phyloP scores from a whole-genome alignment of 805 yeast genomes.

The Lipomyces mesembrius region DNA sequence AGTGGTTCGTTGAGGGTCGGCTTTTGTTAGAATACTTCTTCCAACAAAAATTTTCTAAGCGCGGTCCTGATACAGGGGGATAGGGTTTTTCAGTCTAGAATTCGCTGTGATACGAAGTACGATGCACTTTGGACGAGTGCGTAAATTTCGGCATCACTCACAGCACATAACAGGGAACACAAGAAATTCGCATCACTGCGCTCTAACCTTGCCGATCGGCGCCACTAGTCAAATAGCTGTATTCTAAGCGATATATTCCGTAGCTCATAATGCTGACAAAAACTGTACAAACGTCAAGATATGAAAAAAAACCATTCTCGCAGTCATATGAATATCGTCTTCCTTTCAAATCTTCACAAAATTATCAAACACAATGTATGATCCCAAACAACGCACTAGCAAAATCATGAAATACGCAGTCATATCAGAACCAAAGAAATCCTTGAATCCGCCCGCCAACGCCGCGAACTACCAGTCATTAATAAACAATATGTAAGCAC shows the following conservation, averaged over 20 bases:
- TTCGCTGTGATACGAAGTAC: too few relatives aligned
- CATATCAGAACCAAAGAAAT: background rate
- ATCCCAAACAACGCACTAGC: constrained; percentile 3
- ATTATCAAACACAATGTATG: background rate
- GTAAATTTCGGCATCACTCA: too few relatives aligned
- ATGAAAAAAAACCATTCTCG: background rate
- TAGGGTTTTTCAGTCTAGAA: background rate
- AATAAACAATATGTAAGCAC: background rate
- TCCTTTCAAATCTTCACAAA: background rate
- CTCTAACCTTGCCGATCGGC: too few relatives aligned
- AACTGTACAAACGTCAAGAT: background rate
- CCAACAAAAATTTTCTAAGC: constrained; percentile 7
- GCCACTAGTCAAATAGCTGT: background rate
- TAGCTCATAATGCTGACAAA: background rate
- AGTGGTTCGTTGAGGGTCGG: background rate
- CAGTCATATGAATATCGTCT: background rate
- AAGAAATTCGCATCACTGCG: too few relatives aligned
- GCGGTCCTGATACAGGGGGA: background rate
- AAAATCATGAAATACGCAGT: background rate
- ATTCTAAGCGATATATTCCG: background rate
- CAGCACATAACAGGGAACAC: too few relatives aligned
- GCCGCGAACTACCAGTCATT: background rate
- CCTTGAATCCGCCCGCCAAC: background rate
- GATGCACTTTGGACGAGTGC: too few relatives aligned
- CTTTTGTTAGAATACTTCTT: background rate